Percentiles rank a stretch among this genome's conserved stretches.
These are phyloP conservation scores for Xylariomycetidae sp. DNA, from an alignment of 2,329 filamentous ascomycete species.

Conservation along the genomic window DNA sequence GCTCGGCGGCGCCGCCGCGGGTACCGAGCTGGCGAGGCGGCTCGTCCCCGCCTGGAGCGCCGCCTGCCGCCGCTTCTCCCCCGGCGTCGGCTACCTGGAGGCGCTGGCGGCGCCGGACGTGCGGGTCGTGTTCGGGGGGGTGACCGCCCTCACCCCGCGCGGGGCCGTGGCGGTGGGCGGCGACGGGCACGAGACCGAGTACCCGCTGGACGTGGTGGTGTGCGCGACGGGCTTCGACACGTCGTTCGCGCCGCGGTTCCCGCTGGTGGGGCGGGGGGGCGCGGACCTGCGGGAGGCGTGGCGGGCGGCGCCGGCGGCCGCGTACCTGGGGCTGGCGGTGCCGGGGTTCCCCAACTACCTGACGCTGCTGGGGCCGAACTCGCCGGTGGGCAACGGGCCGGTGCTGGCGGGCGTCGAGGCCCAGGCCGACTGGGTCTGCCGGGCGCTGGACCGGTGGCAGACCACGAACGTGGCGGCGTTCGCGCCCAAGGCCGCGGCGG, in stretches of 20 bases:
- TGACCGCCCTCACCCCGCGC: constrained; percentile 17
- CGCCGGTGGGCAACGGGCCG: constrained; percentile 13
- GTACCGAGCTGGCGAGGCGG: constrained; percentile 2
- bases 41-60: constrained; percentile 12
- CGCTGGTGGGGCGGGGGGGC: constrained; percentile 39
- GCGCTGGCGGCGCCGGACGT: constrained; percentile 21
- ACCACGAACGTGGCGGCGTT: constrained; percentile 10
- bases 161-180: constrained; percentile 23
- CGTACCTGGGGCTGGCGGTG: constrained; percentile 48
- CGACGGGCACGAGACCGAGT: too few species aligned
- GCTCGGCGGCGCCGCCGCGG: too few species aligned
- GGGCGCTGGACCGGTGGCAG: constrained; percentile 10
- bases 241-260: constrained; percentile 24
- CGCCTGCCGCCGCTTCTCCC: constrained; percentile 25
- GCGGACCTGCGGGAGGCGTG: constrained; percentile 43
- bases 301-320: constrained; percentile 43
- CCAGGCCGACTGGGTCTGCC: constrained; percentile 10
- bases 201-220: constrained; percentile 26
- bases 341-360: constrained; percentile 53
- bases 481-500: constrained; percentile 11
- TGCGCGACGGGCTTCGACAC: constrained; percentile 28
- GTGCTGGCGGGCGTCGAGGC: constrained; percentile 9
- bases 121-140: constrained; percentile 13
- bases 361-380: constrained; percentile 38
- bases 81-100: constrained; percentile 26